Evolutionary conservation across 192 early-diverging fungal species (phyloP).

Genomic region (Dimargaris xerosporica): DNA sequence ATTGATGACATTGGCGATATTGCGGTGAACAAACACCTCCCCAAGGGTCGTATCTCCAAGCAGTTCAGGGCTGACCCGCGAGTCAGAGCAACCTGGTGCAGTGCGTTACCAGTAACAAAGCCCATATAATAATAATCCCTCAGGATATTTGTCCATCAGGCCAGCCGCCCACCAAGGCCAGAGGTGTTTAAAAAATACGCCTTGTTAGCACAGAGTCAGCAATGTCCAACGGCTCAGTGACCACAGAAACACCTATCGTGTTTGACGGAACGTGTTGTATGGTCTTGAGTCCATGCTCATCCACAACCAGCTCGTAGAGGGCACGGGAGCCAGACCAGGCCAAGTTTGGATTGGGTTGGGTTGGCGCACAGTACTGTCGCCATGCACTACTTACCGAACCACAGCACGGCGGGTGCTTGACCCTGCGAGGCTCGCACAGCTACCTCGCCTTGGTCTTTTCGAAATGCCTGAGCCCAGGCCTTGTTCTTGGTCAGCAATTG

Average conservation of each 20-base stretch:
- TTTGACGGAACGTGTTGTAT: not conserved
- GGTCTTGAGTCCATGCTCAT: not conserved
- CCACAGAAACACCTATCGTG: not conserved
- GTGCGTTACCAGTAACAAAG: no score
- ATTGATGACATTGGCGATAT: constrained; percentile 86
- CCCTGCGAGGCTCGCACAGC: constrained; percentile 18
- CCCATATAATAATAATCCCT: no score
- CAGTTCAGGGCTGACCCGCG: constrained; percentile 75
- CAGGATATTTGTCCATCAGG: no score
- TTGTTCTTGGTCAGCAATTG: not conserved
- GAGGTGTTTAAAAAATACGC: no score
- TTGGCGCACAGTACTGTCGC: not conserved
- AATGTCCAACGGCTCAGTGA: not conserved
- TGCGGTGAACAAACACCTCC: constrained; percentile 92
- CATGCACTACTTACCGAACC: constrained; percentile 43
- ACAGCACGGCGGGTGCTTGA: constrained; percentile 62
- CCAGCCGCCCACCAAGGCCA: no score
- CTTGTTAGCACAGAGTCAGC: not conserved
- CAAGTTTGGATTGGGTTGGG: not conserved
- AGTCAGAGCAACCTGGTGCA: constrained; percentile 80
- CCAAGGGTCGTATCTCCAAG: constrained; percentile 53
- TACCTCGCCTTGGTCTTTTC: not conserved
- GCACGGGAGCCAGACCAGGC: not conserved
- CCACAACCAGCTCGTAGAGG: not conserved
- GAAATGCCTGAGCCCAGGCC: not conserved